phyloP scores from a whole-genome alignment of 345 rosid genomes.

The Euphorbia lathyris region DNA sequence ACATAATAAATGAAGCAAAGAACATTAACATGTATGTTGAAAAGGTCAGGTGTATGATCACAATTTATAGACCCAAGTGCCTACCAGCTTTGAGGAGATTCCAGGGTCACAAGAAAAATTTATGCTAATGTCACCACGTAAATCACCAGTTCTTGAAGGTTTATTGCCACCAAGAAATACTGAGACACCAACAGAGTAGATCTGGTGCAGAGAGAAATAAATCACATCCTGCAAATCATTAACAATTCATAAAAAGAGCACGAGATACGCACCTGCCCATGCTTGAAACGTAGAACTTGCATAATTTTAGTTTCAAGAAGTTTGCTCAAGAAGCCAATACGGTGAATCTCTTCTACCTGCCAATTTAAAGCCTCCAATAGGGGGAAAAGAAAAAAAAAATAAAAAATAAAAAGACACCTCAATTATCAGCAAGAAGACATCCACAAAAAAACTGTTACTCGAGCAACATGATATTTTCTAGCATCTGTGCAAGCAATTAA shows the following conservation, averaged over 20 bases:
- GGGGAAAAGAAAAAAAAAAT: slow-evolving; percentile 10
- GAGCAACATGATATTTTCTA: neutral
- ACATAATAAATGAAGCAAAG: neutral
- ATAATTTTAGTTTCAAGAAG: slow-evolving; percentile 79
- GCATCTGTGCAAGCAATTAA: neutral
- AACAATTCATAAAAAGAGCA: neutral
- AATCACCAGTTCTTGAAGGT: slow-evolving; percentile 84
- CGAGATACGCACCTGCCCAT: slow-evolving; percentile 64
- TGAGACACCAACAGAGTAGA: slow-evolving; percentile 79
- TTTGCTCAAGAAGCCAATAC: slow-evolving; percentile 68
- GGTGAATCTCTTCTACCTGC: slow-evolving; percentile 81
- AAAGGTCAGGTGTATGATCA: neutral
- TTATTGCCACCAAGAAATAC: slow-evolving; percentile 80
- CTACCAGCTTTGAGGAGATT: slow-evolving; percentile 73
- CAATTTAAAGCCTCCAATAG: slow-evolving; percentile 14
- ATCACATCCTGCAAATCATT: slow-evolving; percentile 18
- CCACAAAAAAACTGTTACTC: neutral
- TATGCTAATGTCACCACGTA: slow-evolving; percentile 80
- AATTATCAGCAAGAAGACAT: slow-evolving; percentile 6
- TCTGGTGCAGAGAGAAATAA: slow-evolving; percentile 41
- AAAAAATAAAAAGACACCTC: too few species aligned
- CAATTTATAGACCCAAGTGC: slow-evolving; percentile 6
- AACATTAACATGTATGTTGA: neutral
- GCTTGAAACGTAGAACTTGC: slow-evolving; percentile 87
- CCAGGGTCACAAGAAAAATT: slow-evolving; percentile 91